Percentiles rank a stretch among this genome's conserved stretches.
These are phyloP conservation scores for carrot (Daucus carota) DNA, from an alignment of 129 eudicot genomes.

Conservation along the genomic window DH1_v3.0 NC_030385.2:30198501-30199000, in stretches of 20 bases:
- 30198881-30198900: conserved; percentile 7
- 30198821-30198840: conserved; percentile 14
- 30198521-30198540: conserved; percentile 63
- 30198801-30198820: conserved; percentile 29
- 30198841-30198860: conserved; percentile 21
- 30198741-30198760: conserved; percentile 7
- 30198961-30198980: background rate
- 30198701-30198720: conserved; percentile 74
- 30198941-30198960: conserved; percentile 22
- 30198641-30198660: conserved; percentile 64
- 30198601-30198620: conserved; percentile 64
- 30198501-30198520: conserved; percentile 79
- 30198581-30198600: conserved; percentile 65
- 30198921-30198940: conserved; percentile 10
- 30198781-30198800: conserved; percentile 21
- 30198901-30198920: background rate
- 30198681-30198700: conserved; percentile 72
- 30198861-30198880: conserved; percentile 14
- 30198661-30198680: conserved; percentile 71
- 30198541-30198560: conserved; percentile 65
- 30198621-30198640: conserved; percentile 72
- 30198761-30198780: conserved; percentile 7
- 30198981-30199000: background rate
- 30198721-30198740: conserved; percentile 60
- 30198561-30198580: conserved; percentile 58